Base-by-base conservation (phyloP, 108 stramenopile species). In the Pseudonitzschia multistriata region DNA sequence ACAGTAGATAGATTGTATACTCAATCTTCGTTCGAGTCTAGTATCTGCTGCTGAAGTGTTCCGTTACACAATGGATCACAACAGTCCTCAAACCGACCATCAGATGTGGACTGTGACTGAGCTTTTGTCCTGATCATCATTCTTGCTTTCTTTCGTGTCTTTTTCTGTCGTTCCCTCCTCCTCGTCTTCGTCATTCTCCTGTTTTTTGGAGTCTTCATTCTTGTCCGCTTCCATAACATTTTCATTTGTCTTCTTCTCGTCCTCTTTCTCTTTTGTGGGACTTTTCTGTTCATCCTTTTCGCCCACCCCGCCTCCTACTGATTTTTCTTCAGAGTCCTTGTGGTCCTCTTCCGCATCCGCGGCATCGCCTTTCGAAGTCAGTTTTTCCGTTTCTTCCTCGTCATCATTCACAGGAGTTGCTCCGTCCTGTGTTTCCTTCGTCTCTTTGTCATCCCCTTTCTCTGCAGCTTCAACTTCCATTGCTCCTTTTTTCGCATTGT, bases 331-430 rank as follows among this genome's bases (percentile, higher is more conserved):
- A 15, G 47, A 30, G 25, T 30, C 71, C 30, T 53, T 50, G n/a
- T 68, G 24, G 8, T 55, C 30, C n/a, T 30, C 27, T 25, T 28
- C 14, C 30, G 7, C n/a, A 13, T 66, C 65, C 5, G 4, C 24
- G 15, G 15, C 29, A 36, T 54, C 67, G 14, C 27, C 54, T n/a
- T 55, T 27, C 8, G 13, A 25, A 25, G 54, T 30, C 27, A 3
- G 2, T 30, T 55, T 33, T 3, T 59, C 15, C 57, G 33, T 59
- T 34, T 59, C 57, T 59, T 59, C 57, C 57, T 35, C n/a, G 42
- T 45, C 42, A 17, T 45, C 42, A 17, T 45, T 17, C 42, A 45
- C 17, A 17, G 50, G 50, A 25, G 50, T 52, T 24, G 42, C 42
- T 55, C 14, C 22, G n/a, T n/a, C n/a, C n/a, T n/a, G n/a, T n/a